A percentile compares a stretch with the other conserved stretches of the same genome.
Conservation (phyloP, 805 yeast genomes). For the Candida sonorensis region DNA sequence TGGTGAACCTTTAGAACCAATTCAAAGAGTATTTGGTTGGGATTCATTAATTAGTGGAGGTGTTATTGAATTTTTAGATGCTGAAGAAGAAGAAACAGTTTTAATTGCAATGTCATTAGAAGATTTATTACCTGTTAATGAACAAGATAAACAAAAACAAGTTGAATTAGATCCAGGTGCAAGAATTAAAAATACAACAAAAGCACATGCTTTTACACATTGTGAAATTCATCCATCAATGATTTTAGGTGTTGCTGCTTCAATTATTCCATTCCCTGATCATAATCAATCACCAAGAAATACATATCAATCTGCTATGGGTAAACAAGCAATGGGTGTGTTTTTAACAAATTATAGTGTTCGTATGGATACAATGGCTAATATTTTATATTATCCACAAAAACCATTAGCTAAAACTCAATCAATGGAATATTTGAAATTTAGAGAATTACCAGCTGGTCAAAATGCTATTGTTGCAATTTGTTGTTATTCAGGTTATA, state of each 20-base stretch:
- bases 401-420: constrained; percentile 97
- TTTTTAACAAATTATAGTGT: constrained; percentile 90
- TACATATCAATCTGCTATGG: constrained; percentile 99
- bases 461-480: constrained; percentile 98
- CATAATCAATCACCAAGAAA: constrained; percentile 99
- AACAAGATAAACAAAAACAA: constrained; percentile 32
- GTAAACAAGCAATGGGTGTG: constrained; percentile 99
- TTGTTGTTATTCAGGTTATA: constrained; percentile 96
- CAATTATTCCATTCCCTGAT: constrained; percentile 98
- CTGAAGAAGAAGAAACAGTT: constrained; percentile 97
- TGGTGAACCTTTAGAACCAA: constrained; percentile 40
- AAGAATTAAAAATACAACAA: constrained; percentile 61
- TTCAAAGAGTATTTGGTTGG: constrained; percentile 62
- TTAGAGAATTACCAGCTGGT: constrained; percentile 98
- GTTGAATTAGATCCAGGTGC: constrained; percentile 65
- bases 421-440: constrained; percentile 94
- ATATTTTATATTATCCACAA: constrained; percentile 94
- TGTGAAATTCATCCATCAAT: constrained; percentile 99
- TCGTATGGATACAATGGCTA: constrained; percentile 99
- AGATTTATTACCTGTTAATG: constrained; percentile 63
- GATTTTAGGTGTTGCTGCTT: constrained; percentile 98
- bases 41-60: constrained; percentile 75
- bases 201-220: constrained; percentile 82
- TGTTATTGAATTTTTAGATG: constrained; percentile 93
- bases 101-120: constrained; percentile 99